Evolutionary conservation across 345 rosid genomes (phyloP).

Genomic region (Zanthoxylum bungeanum): DNA sequence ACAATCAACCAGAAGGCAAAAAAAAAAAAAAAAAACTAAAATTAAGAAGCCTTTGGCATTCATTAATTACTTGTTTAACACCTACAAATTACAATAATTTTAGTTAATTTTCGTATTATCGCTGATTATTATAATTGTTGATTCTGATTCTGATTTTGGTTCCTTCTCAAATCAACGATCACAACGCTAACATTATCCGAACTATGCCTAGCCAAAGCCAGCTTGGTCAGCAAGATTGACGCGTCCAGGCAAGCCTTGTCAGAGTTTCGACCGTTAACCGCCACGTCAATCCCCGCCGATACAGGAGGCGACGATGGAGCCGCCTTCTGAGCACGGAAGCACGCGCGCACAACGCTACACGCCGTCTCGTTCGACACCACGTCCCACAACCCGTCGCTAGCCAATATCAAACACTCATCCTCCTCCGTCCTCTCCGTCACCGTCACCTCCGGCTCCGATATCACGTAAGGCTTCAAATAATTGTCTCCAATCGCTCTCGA

Average conservation of each 20-base stretch:
- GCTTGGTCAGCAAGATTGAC: constrained; percentile 66
- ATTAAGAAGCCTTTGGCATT: not conserved
- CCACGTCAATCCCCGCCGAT: constrained; percentile 22
- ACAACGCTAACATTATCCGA: constrained; percentile 84
- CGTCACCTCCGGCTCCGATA: constrained; percentile 66
- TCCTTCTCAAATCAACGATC: constrained; percentile 68
- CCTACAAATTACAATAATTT: no score
- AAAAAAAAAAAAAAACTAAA: not conserved
- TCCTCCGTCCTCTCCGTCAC: constrained; percentile 40
- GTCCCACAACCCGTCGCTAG: constrained; percentile 82
- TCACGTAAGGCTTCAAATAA: constrained; percentile 64
- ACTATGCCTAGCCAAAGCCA: constrained; percentile 77
- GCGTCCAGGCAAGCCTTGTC: constrained; percentile 78
- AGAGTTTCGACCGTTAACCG: constrained; percentile 29
- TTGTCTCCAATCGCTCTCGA: constrained; percentile 72
- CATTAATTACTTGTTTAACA: no score
- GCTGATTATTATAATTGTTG: no score
- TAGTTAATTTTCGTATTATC: no score
- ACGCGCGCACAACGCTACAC: constrained; percentile 54
- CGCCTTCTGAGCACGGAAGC: constrained; percentile 39
- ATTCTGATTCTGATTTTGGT: no score
- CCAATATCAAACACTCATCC: constrained; percentile 65
- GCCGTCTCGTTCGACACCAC: constrained; percentile 66
- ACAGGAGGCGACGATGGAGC: constrained; percentile 14
- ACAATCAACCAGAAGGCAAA: no score